These are phyloP conservation scores for Monosporascus sp. DNA, from an alignment of 2,329 filamentous ascomycete species.

Conservation along the genomic window DNA sequence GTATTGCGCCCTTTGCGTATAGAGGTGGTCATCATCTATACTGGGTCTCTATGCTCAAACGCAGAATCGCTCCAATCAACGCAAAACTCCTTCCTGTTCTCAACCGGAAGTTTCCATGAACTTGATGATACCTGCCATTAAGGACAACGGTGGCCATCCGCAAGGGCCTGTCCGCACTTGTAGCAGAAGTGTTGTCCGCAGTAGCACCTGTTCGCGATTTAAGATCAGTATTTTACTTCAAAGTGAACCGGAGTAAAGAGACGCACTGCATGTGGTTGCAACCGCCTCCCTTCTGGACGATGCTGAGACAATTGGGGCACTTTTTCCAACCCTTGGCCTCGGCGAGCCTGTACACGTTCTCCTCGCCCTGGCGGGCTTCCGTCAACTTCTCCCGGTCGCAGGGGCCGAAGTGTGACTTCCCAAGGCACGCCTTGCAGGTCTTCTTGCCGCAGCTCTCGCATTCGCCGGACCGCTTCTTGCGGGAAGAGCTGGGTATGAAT, in stretches of 20 bases:
- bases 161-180: conserved; percentile 5
- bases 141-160: too few species aligned
- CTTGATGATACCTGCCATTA: neutral
- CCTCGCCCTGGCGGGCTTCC: neutral
- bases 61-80: too few species aligned
- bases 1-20: too few species aligned
- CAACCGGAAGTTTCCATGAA: neutral
- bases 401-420: conserved; percentile 14
- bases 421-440: conserved; percentile 11
- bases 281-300: conserved; percentile 14
- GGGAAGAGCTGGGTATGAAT: conserved; percentile 6
- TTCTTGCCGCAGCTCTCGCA: conserved; percentile 9
- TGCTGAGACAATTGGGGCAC: conserved; percentile 12
- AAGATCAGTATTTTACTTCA: too few species aligned
- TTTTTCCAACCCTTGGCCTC: conserved; percentile 13
- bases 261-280: conserved; percentile 14
- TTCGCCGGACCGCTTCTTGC: conserved; percentile 4
- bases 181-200: conserved; percentile 17
- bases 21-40: too few species aligned
- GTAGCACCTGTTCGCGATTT: conserved; percentile 4
- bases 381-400: conserved; percentile 8
- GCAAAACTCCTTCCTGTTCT: too few species aligned
- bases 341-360: conserved; percentile 3
- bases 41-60: too few species aligned
- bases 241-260: neutral